Evolutionary conservation across 2,329 filamentous ascomycete genomes (phyloP).

Genomic region (Aspergillus cejpii): DNA sequence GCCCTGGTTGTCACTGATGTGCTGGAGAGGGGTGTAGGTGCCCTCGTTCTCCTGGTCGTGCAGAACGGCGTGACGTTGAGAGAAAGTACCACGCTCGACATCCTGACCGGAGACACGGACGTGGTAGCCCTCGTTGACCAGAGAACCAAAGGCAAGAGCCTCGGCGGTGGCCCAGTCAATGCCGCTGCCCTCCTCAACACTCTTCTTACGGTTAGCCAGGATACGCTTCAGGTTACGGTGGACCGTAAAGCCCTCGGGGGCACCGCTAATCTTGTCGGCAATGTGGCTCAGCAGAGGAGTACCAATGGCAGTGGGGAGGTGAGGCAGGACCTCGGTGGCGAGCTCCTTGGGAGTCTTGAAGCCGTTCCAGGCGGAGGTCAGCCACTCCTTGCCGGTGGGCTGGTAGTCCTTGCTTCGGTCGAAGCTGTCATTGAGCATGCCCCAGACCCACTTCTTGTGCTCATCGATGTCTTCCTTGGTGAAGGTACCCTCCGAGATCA

Average conservation of each 20-base stretch:
- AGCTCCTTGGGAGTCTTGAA: slow-evolving; percentile 99
- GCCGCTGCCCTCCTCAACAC: slow-evolving; percentile 80
- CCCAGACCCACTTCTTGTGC: slow-evolving; percentile 99
- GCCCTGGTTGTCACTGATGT: slow-evolving; percentile 84
- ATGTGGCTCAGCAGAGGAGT: slow-evolving; percentile 69
- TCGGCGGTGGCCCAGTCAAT: slow-evolving; percentile 98
- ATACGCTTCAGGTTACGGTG: slow-evolving; percentile 98
- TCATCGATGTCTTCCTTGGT: slow-evolving; percentile 97
- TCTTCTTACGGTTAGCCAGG: slow-evolving; percentile 80
- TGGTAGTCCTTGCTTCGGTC: slow-evolving; percentile 96
- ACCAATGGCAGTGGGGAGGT: slow-evolving; percentile 78
- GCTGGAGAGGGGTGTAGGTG: slow-evolving; percentile 86
- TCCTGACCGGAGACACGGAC: slow-evolving; percentile 97
- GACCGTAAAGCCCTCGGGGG: slow-evolving; percentile 77
- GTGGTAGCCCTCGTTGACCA: slow-evolving; percentile 90
- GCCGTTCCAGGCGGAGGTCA: slow-evolving; percentile 97
- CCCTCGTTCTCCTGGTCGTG: slow-evolving; percentile 94
- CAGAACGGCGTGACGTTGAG: slow-evolving; percentile 91
- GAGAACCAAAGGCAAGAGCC: slow-evolving; percentile 85
- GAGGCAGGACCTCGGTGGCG: slow-evolving; percentile 85
- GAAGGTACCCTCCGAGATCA: slow-evolving; percentile 87
- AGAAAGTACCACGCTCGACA: slow-evolving; percentile 98
- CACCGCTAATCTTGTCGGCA: slow-evolving; percentile 67
- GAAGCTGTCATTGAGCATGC: slow-evolving; percentile 97
- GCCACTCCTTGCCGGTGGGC: slow-evolving; percentile 94